Conservation (phyloP, 208 protist genomes). For the Balamuthia mandrillaris region DNA sequence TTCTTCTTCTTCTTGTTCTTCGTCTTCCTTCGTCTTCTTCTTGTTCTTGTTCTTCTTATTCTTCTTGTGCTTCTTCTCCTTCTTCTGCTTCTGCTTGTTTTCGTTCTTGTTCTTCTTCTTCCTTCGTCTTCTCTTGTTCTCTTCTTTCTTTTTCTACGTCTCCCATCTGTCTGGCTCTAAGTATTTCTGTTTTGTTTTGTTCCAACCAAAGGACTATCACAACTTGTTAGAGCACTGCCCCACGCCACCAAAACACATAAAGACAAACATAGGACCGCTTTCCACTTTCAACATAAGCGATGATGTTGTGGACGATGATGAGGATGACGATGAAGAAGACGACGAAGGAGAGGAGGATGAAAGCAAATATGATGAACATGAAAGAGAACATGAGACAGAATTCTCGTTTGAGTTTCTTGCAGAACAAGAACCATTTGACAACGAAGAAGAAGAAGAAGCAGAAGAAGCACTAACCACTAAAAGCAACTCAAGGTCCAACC, state of each 20-base stretch:
- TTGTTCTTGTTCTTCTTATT: too few relatives aligned
- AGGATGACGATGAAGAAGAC: background rate
- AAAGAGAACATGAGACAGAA: background rate
- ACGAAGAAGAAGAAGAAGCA: background rate
- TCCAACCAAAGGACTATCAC: constrained; percentile 12
- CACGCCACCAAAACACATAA: background rate
- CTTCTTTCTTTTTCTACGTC: too few relatives aligned
- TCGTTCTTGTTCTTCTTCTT: too few relatives aligned
- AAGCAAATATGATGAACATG: too few relatives aligned
- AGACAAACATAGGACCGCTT: background rate
- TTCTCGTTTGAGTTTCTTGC: background rate
- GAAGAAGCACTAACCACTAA: background rate
- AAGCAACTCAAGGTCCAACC: background rate
- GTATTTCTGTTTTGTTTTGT: too few relatives aligned
- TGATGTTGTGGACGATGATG: background rate
- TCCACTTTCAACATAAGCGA: background rate
- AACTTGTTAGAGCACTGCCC: background rate
- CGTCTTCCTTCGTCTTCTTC: too few relatives aligned
- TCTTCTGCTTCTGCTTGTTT: too few relatives aligned
- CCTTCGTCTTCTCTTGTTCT: too few relatives aligned
- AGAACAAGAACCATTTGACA: background rate
- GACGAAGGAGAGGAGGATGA: background rate
- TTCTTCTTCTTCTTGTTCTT: too few relatives aligned
- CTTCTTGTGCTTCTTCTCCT: too few relatives aligned
- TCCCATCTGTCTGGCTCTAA: too few relatives aligned